These are phyloP conservation scores for Caloboletus inedulis DNA, from an alignment of 1,284 basidiomycete genomes.

Conservation along the genomic window DNA sequence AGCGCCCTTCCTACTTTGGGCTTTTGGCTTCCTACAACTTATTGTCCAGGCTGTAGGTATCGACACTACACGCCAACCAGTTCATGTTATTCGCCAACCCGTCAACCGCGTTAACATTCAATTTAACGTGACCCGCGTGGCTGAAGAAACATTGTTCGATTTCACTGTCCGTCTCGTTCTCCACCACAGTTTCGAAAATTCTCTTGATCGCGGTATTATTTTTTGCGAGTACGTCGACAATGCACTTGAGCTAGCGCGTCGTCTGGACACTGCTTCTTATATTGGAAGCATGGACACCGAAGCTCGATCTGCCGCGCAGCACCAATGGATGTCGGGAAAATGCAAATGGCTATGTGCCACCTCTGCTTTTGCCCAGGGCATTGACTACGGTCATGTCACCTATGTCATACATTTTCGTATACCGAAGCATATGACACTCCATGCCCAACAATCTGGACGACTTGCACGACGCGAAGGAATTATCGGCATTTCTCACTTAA, in stretches of 20 bases:
- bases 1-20: too few species aligned
- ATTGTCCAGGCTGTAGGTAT: too few species aligned
- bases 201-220: background rate
- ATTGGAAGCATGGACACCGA: background rate
- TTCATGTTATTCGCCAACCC: too few species aligned
- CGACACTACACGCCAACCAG: too few species aligned
- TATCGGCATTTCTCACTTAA: background rate
- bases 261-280: background rate
- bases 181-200: background rate
- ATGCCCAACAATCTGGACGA: slow-evolving; percentile 4
- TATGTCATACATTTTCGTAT: slow-evolving; percentile 6
- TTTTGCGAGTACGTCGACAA: background rate
- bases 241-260: rapidly evolving
- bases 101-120: background rate
- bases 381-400: slow-evolving; percentile 3
- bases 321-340: rapidly evolving
- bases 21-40: too few species aligned
- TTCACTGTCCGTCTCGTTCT: background rate
- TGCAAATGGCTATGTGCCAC: background rate
- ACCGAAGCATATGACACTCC: slow-evolving; percentile 5
- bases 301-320: background rate
- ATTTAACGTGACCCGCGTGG: background rate
- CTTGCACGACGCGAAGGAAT: background rate
- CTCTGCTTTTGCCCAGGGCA: slow-evolving; percentile 3
- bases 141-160: background rate